phyloP scores from a whole-genome alignment of 176 grass and related monocot genomes.

The Musa schizocarpa region DNA sequence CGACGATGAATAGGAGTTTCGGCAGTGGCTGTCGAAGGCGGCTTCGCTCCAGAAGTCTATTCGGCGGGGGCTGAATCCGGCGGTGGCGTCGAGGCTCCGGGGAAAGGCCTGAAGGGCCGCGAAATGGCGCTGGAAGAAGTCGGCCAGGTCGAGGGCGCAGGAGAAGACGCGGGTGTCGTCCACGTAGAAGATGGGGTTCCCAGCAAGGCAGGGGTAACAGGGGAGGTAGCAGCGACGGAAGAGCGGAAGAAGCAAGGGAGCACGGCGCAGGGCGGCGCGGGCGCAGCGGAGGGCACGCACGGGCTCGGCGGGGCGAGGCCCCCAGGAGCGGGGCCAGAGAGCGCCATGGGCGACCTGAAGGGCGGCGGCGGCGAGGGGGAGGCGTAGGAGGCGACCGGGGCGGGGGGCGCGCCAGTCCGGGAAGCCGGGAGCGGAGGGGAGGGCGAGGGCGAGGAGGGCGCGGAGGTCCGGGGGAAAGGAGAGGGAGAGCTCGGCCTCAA shows the following conservation, averaged over 20 bases:
- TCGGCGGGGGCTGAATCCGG: not conserved
- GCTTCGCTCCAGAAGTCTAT: constrained; percentile 15
- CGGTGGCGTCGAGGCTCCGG: not conserved
- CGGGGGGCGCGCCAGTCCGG: constrained; percentile 46
- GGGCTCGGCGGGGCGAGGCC: constrained; percentile 36
- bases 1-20: constrained; percentile 2
- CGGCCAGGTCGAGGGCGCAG: constrained; percentile 67
- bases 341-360: constrained; percentile 44
- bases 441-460: constrained; percentile 48
- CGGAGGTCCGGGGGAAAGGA: constrained; percentile 82
- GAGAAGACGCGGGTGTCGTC: constrained; percentile 71
- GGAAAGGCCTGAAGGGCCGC: not conserved
- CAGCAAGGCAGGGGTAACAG: constrained; percentile 56
- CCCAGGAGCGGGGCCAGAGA: constrained; percentile 75
- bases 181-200: constrained; percentile 88
- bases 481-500: constrained; percentile 64
- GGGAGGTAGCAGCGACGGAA: constrained; percentile 83
- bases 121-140: constrained; percentile 76
- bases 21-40: not conserved
- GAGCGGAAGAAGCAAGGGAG: constrained; percentile 61
- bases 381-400: constrained; percentile 40
- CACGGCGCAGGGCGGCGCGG: constrained; percentile 55
- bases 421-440: constrained; percentile 57
- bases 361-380: constrained; percentile 44
- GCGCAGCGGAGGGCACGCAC: constrained; percentile 53